Evolutionary conservation across 2,329 filamentous ascomycete genomes (phyloP).

Genomic region (Aschersonia sp.): DNA sequence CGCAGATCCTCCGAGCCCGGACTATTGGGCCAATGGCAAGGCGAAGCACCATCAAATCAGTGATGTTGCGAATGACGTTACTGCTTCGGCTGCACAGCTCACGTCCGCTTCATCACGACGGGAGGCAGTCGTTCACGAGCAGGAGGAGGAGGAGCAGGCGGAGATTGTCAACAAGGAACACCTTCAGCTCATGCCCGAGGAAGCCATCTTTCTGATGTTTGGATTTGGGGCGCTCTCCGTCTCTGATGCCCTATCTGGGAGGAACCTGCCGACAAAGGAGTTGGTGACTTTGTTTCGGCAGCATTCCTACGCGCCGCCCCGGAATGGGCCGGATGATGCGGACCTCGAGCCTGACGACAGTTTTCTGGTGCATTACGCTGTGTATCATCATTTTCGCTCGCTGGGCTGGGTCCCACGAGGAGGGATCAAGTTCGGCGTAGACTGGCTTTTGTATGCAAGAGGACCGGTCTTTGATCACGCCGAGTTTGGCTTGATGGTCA

Average conservation of each 20-base stretch:
- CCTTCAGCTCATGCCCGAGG: conserved; percentile 80
- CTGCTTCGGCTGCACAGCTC: neutral
- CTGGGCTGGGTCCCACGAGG: conserved; percentile 88
- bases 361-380: conserved; percentile 76
- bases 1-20: conserved; percentile 36
- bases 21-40: conserved; percentile 13
- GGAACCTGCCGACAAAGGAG: conserved; percentile 34
- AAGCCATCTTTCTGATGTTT: conserved; percentile 83
- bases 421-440: conserved; percentile 88
- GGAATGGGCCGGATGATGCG: conserved; percentile 16
- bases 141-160: neutral
- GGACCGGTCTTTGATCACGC: conserved; percentile 92
- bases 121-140: neutral
- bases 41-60: neutral
- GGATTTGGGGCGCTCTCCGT: conserved; percentile 62
- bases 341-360: conserved; percentile 58
- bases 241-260: conserved; percentile 29
- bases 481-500: conserved; percentile 74
- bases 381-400: conserved; percentile 92
- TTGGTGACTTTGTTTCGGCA: conserved; percentile 54
- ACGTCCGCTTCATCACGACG: neutral
- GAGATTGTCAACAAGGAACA: conserved; percentile 51
- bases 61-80: neutral
- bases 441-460: conserved; percentile 87
- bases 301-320: conserved; percentile 54